Base-by-base conservation (phyloP, 306 rosid genomes). In the Quercus bicolor region DNA sequence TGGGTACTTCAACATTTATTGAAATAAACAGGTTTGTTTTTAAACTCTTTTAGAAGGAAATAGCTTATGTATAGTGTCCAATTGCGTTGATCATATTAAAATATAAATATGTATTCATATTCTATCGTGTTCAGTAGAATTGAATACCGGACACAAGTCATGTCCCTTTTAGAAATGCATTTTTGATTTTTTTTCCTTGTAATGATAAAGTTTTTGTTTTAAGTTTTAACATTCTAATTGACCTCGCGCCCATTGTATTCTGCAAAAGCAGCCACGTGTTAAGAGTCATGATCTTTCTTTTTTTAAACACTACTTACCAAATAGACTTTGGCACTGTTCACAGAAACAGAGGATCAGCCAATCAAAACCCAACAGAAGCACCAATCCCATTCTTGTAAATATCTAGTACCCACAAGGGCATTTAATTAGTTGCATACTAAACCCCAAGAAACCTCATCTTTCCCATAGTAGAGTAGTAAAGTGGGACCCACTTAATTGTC, bases 401-500 rank as follows among this genome's bases (percentile, higher is more conserved):
- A 28, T 43, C 18, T 23, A 0, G 6, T 0, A 48, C 70, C 73
- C 53, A 53, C 37, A 43, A 84, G 88, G 92, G 87, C 80, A 83
- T 68, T 88, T 10, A 68, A 48, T 20, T 75, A 14, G 14, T 55
- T 29, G 33, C 69, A 53, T 29, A 70, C 20, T 56, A 56, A 26
- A 54, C 21, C 79, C 20, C 40, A 53, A 68, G 56, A 57, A 81
- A 79, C 86, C 89, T 78, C 78, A 73, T 83, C 83, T 82, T 77
- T 60, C 74, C 54, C 70, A 70, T 40, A 79, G 64, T 75, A 28
- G 23, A 79, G 68, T 75, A 37, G 18, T 64, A 24, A 19, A 14
- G 77, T 85, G 80, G 23, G 77, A 18, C 90, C 92, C 89, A 83
- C 87, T n/a, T 79, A 19, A 19, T 78, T 85, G 87, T 84, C 87